Evolutionary conservation across 1,139 yeast species (phyloP), one percentile per base, ranked within the genome.

Genomic region (Geotrichum carabidarum): DNA sequence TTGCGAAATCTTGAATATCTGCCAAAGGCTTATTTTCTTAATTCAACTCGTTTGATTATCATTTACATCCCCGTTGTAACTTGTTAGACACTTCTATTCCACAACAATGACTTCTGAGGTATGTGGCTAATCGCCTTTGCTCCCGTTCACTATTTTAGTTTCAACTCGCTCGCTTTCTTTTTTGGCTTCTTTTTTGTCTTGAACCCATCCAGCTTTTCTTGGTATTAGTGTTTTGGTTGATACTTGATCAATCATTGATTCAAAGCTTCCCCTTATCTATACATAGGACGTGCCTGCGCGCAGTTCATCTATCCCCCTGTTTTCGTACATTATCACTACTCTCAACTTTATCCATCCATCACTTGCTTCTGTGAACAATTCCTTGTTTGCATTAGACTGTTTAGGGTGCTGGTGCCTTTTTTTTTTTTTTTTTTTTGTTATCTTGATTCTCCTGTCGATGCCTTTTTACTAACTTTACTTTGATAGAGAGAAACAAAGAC

Each of bases 401-500:
- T 22, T 22, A 22, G 27, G 27, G 27, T 5, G 27, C 3, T 22
- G 27, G 27, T 22, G 27, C 27, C 5, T 5, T 22, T 11, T 37
- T 37, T 12, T 6, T 37, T 37, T 22, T 11, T 37, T 37, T 12
- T 6, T 37, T 37, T 11, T 37, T 4, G 40, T 8, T 8, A 9
- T 11, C n/a, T 37, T n/a, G 8, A n/a, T 12, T 37, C 4, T 37
- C 17, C 15, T 37, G 8, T 14, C 15, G 31, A 17, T 27, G 14
- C 27, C 34, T 43, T 44, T 9, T 9, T 34, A 31, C 55, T 51
- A 47, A 46, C 47, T 18, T 44, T 11, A 22, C 27, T 41, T 31
- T 38, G 7, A 22, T 80, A 91, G 74, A 94, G 96, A 80, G 97
- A 91, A 84, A 93, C 90, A 77, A 87, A 95, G 69, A 95, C 91